Evolutionary conservation across 2,329 filamentous ascomycete genomes (phyloP), one percentile per base, ranked within the genome.

Genomic region (Gaeumannomyces sp.): DNA sequence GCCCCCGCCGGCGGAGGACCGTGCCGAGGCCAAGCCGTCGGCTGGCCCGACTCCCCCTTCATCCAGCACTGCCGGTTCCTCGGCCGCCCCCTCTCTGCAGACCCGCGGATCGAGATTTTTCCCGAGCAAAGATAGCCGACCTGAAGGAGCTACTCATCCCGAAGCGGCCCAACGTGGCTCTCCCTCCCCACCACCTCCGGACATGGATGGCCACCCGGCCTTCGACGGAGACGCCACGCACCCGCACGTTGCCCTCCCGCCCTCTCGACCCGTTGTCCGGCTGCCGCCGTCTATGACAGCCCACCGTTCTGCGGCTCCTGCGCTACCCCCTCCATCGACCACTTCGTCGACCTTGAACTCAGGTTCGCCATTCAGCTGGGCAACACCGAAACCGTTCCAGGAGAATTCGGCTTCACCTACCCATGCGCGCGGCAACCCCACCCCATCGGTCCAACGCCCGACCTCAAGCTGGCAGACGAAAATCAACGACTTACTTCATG

Each of bases 401-500:
- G 77, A 77, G 33, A 59, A 53, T 19, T 14, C 27, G 4, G 57
- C 25, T 29, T 59, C 57, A 11, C 27, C 57, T 13, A 59, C 25
- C 62, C 62, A 63, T 1, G 60, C 62, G 35, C 62, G 62, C 19
- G 38, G 33, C 60, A 67, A 71, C 69, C 28, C 67, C 64, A 7
- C 69, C 72, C 8, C 64, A 66, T 56, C 57, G 19, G 19, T 57
- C 25, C 64, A 64, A 22, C 7, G 28, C 8, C 45, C 73, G 63
- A 22, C 62, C 7, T 19, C 61, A 14, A 19, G 61, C 5, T 71
- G 93, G 93, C 92, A 96, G 75, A 89, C 90, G 70, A 88, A 88
- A 71, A 93, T 97, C 74, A 93, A 96, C 75, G 88, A 84, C 60
- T 82, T 96, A 59, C 83, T 97, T 50, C 85, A 87, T 69, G 86